Conservation (phyloP, 2,329 filamentous ascomycete species). For the Penicillium brasilianum region DNA sequence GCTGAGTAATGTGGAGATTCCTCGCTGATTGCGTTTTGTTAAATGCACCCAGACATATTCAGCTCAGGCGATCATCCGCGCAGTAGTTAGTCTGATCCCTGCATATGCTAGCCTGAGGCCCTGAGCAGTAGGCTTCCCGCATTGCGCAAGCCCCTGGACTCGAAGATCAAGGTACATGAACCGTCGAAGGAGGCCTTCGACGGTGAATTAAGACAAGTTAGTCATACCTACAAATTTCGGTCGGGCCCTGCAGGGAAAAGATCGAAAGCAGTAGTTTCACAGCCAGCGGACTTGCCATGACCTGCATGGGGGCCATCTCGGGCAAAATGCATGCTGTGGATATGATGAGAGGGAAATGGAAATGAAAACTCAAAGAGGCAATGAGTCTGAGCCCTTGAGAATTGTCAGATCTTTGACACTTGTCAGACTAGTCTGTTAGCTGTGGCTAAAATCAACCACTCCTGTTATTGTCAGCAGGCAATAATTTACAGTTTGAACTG, state of each 20-base stretch:
- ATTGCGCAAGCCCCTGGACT: neutral
- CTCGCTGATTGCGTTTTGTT: neutral
- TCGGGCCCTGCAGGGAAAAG: too few species aligned
- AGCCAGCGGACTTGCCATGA: neutral
- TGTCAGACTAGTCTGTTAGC: neutral
- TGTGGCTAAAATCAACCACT: too few species aligned
- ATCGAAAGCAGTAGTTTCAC: too few species aligned
- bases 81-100: conserved; percentile 9
- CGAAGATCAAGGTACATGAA: neutral
- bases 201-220: neutral
- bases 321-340: too few species aligned
- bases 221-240: too few species aligned
- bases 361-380: too few species aligned
- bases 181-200: neutral
- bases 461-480: neutral
- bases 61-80: conserved; percentile 12
- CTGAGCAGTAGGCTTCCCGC: neutral
- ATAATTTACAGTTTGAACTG: neutral
- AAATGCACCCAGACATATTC: conserved; percentile 9
- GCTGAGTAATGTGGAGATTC: neutral
- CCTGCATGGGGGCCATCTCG: neutral
- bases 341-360: neutral
- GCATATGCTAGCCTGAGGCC: conserved; percentile 1
- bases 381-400: too few species aligned
- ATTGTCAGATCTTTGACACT: neutral